Evolutionary conservation across 2,329 filamentous ascomycete species (phyloP).

Genomic region (Aspergillus arachidicola): DNA sequence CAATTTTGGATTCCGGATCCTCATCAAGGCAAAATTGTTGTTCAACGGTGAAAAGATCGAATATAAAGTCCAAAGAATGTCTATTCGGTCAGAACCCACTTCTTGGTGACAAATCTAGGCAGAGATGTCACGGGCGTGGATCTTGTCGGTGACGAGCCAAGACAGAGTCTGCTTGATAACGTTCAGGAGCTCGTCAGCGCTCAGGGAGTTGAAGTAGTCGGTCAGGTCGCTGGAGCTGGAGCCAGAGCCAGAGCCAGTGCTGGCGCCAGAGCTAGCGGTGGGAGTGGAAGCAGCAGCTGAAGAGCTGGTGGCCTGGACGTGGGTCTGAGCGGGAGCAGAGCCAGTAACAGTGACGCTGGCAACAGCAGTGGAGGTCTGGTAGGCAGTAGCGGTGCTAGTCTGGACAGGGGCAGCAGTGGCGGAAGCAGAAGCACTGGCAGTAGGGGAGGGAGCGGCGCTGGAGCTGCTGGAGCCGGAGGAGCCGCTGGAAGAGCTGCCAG

Average conservation of each 20-base stretch:
- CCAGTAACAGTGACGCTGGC: conserved; percentile 28
- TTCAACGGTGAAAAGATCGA: conserved; percentile 12
- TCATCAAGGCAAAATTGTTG: conserved; percentile 7
- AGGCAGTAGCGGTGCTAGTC: conserved; percentile 24
- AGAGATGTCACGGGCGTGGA: conserved; percentile 34
- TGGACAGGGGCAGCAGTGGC: conserved; percentile 20
- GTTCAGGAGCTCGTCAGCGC: conserved; percentile 33
- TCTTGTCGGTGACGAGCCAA: conserved; percentile 37
- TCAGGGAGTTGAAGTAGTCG: conserved; percentile 35
- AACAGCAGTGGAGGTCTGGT: conserved; percentile 25
- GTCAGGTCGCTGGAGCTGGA: conserved; percentile 20
- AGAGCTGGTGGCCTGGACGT: conserved; percentile 21
- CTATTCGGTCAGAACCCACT: conserved; percentile 14
- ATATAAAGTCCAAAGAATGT: conserved; percentile 12
- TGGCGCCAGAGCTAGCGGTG: conserved; percentile 14
- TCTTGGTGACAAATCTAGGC: conserved; percentile 20
- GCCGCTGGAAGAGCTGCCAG: conserved; percentile 26
- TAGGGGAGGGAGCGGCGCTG: conserved; percentile 15
- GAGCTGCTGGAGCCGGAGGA: conserved; percentile 19
- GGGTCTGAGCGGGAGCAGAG: conserved; percentile 25
- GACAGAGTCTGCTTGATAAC: conserved; percentile 32
- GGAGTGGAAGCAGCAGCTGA: conserved; percentile 5
- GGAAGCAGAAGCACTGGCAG: conserved; percentile 17
- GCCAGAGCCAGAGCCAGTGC: conserved; percentile 12
- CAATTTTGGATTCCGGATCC: conserved; percentile 23